Evolutionary conservation across 768 basidiomycete genomes (phyloP).

Genomic region (Trametes cingulata): DNA sequence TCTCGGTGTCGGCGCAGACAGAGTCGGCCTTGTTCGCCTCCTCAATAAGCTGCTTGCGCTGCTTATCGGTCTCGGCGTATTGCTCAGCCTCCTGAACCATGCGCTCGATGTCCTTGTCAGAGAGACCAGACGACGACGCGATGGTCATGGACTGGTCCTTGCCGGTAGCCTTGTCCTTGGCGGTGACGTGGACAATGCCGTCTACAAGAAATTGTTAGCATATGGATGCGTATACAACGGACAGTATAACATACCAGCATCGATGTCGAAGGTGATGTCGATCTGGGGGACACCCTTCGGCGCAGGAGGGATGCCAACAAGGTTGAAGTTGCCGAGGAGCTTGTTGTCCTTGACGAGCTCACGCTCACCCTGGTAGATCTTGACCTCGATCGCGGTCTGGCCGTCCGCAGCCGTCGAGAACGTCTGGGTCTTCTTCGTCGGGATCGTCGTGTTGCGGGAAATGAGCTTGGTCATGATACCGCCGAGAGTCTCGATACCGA

Average conservation of each 20-base stretch:
- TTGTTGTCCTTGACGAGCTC: conserved; percentile 99
- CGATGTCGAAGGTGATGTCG: conserved; percentile 94
- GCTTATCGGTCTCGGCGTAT: conserved; percentile 92
- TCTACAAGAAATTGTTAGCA: conserved; percentile 40
- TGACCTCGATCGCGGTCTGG: conserved; percentile 99
- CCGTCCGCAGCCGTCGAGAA: conserved; percentile 99
- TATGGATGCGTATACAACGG: too few species aligned
- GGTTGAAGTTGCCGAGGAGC: conserved; percentile 98
- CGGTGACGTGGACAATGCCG: conserved; percentile 96
- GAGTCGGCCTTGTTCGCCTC: conserved; percentile 97
- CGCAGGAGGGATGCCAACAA: conserved; percentile 91
- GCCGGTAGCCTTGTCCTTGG: conserved; percentile 89
- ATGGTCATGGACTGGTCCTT: conserved; percentile 98
- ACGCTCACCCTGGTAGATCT: conserved; percentile 99
- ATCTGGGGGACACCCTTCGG: conserved; percentile 78
- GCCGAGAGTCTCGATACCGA: conserved; percentile 95
- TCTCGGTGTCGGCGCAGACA: conserved; percentile 92
- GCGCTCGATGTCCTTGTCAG: conserved; percentile 93
- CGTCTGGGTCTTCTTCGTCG: conserved; percentile 98
- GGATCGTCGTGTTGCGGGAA: conserved; percentile 97
- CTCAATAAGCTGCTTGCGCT: conserved; percentile 85
- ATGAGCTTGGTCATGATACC: conserved; percentile 99
- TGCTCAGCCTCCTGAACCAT: conserved; percentile 96
- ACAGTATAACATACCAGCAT: conserved; percentile 72
- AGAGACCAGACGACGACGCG: conserved; percentile 94